These are phyloP conservation scores for Avicennia marina DNA, from an alignment of 257 asterid genomes.

Conservation along the genomic window DNA sequence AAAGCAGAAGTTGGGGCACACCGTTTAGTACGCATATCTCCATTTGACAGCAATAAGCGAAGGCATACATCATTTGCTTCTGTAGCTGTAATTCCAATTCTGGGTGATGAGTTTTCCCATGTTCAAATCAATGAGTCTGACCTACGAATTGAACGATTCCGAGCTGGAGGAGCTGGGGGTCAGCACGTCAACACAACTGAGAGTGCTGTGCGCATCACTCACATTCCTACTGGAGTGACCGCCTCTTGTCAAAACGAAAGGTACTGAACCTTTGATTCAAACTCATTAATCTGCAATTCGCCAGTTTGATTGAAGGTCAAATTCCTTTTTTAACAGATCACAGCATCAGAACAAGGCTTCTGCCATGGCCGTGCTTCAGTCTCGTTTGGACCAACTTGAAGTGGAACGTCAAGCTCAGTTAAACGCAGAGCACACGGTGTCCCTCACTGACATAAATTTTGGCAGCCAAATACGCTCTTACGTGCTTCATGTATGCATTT, in stretches of 20 bases:
- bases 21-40: conserved; percentile 90
- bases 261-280: conserved; percentile 23
- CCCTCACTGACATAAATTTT: conserved; percentile 79
- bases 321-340: no score
- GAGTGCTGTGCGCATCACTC: conserved; percentile 94
- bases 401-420: conserved; percentile 74
- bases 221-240: conserved; percentile 83
- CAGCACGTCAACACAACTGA: conserved; percentile 88
- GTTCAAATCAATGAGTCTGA: conserved; percentile 86
- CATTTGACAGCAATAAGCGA: conserved; percentile 83
- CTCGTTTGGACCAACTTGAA: conserved; percentile 92
- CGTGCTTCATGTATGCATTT: conserved; percentile 71
- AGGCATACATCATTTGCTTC: conserved; percentile 97
- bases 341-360: conserved; percentile 95
- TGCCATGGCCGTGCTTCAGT: conserved; percentile 95
- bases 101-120: conserved; percentile 65
- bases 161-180: conserved; percentile 93
- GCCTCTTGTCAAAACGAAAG: conserved; percentile 94
- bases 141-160: conserved; percentile 68
- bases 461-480: conserved; percentile 96
- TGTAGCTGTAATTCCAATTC: conserved; percentile 90
- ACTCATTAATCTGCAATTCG: conserved; percentile 1
- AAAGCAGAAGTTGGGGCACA: conserved; percentile 98
- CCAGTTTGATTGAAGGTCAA: no score
- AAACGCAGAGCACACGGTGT: conserved; percentile 78